A percentile compares a stretch with the other conserved stretches of the same genome.
These are phyloP conservation scores for Plasmodium yoelii DNA, from an alignment of 169 alveolate species.

Conservation along the genomic window DNA sequence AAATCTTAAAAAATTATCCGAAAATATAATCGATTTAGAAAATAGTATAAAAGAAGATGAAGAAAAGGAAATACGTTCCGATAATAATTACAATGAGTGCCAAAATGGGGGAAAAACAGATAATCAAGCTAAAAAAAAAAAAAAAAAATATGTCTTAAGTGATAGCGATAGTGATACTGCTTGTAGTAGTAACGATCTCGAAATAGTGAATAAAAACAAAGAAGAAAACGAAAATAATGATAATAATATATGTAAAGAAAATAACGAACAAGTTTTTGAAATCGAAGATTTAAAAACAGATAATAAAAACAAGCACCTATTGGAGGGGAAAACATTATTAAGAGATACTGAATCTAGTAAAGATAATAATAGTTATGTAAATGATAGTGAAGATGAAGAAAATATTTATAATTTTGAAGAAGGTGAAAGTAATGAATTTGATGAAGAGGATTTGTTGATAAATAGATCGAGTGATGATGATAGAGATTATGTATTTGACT, in stretches of 20 bases:
- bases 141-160: neutral
- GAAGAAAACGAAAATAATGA: neutral
- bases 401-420: neutral
- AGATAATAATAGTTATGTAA: neutral
- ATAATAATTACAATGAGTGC: neutral
- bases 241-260: neutral
- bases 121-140: slow-evolving; percentile 31
- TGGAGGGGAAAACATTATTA: too few relatives aligned
- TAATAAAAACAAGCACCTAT: too few relatives aligned
- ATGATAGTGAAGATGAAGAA: neutral
- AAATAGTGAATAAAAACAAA: neutral
- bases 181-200: neutral
- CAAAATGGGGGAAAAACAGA: neutral
- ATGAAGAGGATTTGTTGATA: neutral
- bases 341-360: neutral
- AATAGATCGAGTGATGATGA: neutral
- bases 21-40: slow-evolving; percentile 18
- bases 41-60: neutral
- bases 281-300: too few relatives aligned
- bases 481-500: neutral
- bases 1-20: slow-evolving; percentile 35
- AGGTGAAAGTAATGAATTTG: neutral
- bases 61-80: neutral
- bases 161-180: neutral
- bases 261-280: neutral